phyloP scores from a whole-genome alignment of 495 filamentous ascomycete species.

The Astrothelium subdiscretum region DNA sequence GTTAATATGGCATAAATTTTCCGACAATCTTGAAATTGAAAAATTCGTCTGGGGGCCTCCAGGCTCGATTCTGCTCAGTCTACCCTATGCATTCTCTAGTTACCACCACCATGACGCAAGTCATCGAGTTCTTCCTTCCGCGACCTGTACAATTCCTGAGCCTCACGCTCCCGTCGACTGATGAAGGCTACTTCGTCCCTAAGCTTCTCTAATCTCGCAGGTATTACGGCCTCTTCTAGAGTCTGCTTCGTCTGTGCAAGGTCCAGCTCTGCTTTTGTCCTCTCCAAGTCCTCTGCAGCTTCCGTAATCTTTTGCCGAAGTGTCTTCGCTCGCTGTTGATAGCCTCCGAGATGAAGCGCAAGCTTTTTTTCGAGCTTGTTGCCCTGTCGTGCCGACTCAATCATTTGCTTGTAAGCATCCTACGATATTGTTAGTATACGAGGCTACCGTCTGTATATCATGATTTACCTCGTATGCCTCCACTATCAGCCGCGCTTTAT shows the following conservation, averaged over 20 bases:
- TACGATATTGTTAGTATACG: slow-evolving; percentile 31
- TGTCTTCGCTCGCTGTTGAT: slow-evolving; percentile 73
- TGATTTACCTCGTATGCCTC: slow-evolving; percentile 54
- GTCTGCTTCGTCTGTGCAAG: slow-evolving; percentile 65
- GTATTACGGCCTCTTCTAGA: slow-evolving; percentile 65
- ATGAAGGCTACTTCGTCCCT: slow-evolving; percentile 76
- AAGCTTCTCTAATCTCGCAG: slow-evolving; percentile 59
- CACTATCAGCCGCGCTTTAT: slow-evolving; percentile 47
- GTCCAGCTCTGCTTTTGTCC: slow-evolving; percentile 58
- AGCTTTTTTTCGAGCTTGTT: slow-evolving; percentile 92
- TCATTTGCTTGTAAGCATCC: slow-evolving; percentile 58
- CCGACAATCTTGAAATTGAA: too few species aligned
- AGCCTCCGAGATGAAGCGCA: slow-evolving; percentile 75
- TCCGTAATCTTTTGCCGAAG: slow-evolving; percentile 72
- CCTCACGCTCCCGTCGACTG: slow-evolving; percentile 73
- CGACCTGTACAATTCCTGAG: slow-evolving; percentile 71
- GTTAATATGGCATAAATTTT: too few species aligned
- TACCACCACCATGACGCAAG: slow-evolving; percentile 33
- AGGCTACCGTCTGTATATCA: neutral
- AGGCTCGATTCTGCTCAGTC: slow-evolving; percentile 19
- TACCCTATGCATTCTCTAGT: slow-evolving; percentile 21
- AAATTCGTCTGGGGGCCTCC: too few species aligned
- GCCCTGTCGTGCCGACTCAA: slow-evolving; percentile 59
- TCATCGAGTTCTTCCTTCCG: slow-evolving; percentile 67
- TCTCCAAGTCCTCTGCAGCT: slow-evolving; percentile 62